Conservation (phyloP, 2,329 filamentous ascomycete genomes). For the Scytalidium sp. region DNA sequence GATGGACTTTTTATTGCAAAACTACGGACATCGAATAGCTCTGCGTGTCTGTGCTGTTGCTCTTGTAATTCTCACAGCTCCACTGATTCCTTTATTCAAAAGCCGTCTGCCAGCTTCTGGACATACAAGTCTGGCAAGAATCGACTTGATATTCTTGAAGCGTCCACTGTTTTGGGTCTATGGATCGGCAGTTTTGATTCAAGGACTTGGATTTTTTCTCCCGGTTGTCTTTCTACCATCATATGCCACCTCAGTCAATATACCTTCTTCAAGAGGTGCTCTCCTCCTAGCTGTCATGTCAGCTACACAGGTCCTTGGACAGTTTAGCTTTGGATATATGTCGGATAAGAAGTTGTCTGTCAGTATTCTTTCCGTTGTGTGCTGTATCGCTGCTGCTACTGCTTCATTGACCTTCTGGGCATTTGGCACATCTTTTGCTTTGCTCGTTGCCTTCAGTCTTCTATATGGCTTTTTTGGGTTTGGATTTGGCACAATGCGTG, state of each 20-base stretch:
- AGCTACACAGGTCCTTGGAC: slow-evolving; percentile 44
- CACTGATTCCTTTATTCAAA: slow-evolving; percentile 54
- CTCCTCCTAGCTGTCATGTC: slow-evolving; percentile 49
- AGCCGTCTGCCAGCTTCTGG: slow-evolving; percentile 43
- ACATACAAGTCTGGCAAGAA: slow-evolving; percentile 37
- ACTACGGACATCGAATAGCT: slow-evolving; percentile 51
- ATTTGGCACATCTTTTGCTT: slow-evolving; percentile 37
- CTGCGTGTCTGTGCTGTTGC: slow-evolving; percentile 50
- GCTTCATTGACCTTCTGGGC: slow-evolving; percentile 52
- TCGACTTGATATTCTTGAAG: slow-evolving; percentile 36
- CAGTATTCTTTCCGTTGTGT: slow-evolving; percentile 36
- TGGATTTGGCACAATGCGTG: slow-evolving; percentile 48
- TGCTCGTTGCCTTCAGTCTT: slow-evolving; percentile 46
- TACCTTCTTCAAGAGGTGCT: slow-evolving; percentile 34
- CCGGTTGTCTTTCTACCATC: slow-evolving; percentile 43
- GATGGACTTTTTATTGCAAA: slow-evolving; percentile 47
- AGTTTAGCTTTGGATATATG: slow-evolving; percentile 45
- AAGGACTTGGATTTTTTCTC: slow-evolving; percentile 47
- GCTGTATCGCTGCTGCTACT: slow-evolving; percentile 41
- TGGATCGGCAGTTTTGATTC: slow-evolving; percentile 41
- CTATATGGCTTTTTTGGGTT: slow-evolving; percentile 54
- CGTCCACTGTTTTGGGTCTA: slow-evolving; percentile 46
- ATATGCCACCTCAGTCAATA: slow-evolving; percentile 36
- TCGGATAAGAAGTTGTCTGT: slow-evolving; percentile 43
- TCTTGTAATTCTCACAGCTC: slow-evolving; percentile 48